Evolutionary conservation across 2,329 filamentous ascomycete species (phyloP).

Genomic region (Fusarium sp.): DNA sequence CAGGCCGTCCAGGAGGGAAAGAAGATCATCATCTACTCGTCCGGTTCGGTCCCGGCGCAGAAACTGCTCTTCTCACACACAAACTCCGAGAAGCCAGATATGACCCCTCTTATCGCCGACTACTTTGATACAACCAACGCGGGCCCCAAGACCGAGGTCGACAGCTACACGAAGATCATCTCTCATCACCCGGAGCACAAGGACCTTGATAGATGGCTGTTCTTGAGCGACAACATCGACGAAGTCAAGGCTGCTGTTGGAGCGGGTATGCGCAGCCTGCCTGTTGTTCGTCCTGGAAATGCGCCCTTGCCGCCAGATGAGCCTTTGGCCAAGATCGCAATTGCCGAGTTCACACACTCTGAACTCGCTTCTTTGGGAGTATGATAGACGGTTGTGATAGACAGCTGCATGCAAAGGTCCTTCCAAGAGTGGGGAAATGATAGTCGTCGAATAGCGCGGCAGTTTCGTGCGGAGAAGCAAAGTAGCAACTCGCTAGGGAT

Average conservation of each 20-base stretch:
- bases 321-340: constrained; percentile 48
- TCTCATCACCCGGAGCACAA: constrained; percentile 54
- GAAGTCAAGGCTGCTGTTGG: constrained; percentile 72
- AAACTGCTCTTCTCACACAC: constrained; percentile 81
- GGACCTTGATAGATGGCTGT: constrained; percentile 70
- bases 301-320: constrained; percentile 66
- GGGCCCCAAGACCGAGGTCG: constrained; percentile 74
- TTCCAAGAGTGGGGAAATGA: constrained; percentile 33
- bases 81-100: constrained; percentile 66
- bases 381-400: constrained; percentile 37
- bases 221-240: constrained; percentile 82
- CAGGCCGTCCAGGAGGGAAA: constrained; percentile 67
- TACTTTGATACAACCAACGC: constrained; percentile 87
- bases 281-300: constrained; percentile 77
- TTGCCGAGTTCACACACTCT: constrained; percentile 50
- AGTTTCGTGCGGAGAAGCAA: constrained; percentile 40
- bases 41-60: constrained; percentile 82
- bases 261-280: constrained; percentile 71
- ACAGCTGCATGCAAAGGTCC: constrained; percentile 36
- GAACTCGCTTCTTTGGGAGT: constrained; percentile 37
- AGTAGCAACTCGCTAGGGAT: constrained; percentile 42
- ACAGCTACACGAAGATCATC: constrained; percentile 76
- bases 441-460: constrained; percentile 35
- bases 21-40: constrained; percentile 81
- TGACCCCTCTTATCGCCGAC: constrained; percentile 68